Base-by-base conservation (phyloP, 2,329 filamentous ascomycete species). In the Coleophoma cylindrospora region DNA sequence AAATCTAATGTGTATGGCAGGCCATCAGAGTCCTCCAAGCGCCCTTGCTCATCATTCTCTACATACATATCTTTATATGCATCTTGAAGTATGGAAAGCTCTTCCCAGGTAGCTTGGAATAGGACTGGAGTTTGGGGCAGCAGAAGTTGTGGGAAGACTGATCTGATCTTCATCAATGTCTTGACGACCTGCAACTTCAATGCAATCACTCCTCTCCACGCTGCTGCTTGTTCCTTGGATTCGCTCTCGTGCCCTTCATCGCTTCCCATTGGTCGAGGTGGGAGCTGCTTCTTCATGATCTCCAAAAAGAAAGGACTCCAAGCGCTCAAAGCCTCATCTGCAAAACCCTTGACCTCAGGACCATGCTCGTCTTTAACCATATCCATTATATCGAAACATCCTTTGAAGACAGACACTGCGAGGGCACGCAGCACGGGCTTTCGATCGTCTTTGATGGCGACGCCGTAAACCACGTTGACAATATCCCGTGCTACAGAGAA, bases 1-100 rank as follows among this genome's bases (percentile, higher is more conserved):
- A 95, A 94, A 68, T 99, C 94, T 21, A 99, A 76, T 1, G 91
- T 96, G 68, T 95, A 96, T 0, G 92, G 91, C n/a, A 99, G 76
- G 40, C 85, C 85, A 65, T 99, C 92, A 3, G 87, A 82, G 66
- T 96, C 91, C 67, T 96, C 91, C 34, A 97, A 71, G 36, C 92
- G 84, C 49, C 91, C 89, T 69, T 97, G 91, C 43, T 87, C 82
- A 59, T 92, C 89, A 56, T 89, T 84, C 49, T 87, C 79, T 58
- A 97, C 89, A 68, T 95, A 99, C 63, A 96, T 84, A 56, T 86
- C 76, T 57, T 89, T 82, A 65, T 96, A 95, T 40, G 85, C 73
- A 2, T 74, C 72, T 61, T 91, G 84, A 41, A 95, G 74, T 17
- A 81, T 76, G 17, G 81, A 84, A 3, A 99, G 79, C 66, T 97